Base-by-base conservation (phyloP, 2,329 filamentous ascomycete genomes). In the Aspergillus ochraceoroseus region DNA sequence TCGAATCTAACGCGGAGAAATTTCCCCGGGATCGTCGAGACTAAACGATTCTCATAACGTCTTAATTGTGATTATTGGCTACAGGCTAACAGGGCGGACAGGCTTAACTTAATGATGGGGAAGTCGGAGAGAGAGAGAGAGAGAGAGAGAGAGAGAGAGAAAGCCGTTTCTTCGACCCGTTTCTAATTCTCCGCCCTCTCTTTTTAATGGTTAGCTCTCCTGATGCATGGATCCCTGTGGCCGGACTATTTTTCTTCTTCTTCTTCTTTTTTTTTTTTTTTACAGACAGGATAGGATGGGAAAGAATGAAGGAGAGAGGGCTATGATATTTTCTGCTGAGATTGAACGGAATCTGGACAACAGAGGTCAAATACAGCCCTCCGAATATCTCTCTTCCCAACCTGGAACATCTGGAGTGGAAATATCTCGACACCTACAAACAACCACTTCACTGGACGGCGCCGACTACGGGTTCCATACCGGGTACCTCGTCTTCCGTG, bases 401-500 rank as follows among this genome's bases (percentile, higher is more conserved):
- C 5, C 68, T 89, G 2, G 67, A 70, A 9, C 58, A 67, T 0
- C 61, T 85, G 7, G 62, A 73, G 1, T 92, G 86, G 86, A 80
- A 80, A 55, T 79, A 77, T 42, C 55, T 85, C 14, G 79, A 90
- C 59, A 77, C 76, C 0, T 82, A 2, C 73, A 68, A 0, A 88
- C 85, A 0, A 79, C 83, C 0, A 79, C 76, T 0, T 80, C 77
- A 0, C 73, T 89, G 0, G 86, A 83, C 53, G 73, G 72, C 0
- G 76, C 76, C 11, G 85, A 89, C 61, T 89, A 89, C 54, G 84
- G 84, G 15, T 89, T 80, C 62, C 72, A 85, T 58, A 73, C 79
- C 0, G 84, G 85, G 2, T 76, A 76, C 1, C 69, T 88, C 0
- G 52, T 89, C 32, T 89, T 77, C 67, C 76, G 84, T 1, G 85